Base-by-base conservation (phyloP, 345 rosid species). In the Eucalyptus regnans region DNA sequence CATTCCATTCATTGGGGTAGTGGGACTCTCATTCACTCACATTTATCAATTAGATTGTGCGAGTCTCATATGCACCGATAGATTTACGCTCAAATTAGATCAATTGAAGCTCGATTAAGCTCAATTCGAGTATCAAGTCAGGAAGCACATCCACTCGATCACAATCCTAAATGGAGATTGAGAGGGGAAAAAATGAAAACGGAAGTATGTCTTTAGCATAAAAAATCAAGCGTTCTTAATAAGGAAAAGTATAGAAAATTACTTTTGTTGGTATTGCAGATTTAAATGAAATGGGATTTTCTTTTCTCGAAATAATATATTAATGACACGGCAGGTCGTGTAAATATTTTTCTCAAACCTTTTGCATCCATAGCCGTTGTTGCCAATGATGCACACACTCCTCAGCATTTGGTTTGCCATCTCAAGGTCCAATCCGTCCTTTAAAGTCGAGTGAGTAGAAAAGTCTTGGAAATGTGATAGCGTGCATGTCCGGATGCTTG, bases 251-350 rank as follows among this genome's bases (percentile, higher is more conserved):
- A 17, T 33, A 68, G 7, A 68, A 68, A 68, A 20, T 33, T 22
- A 7, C 13, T 68, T 68, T 0, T 9, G 80, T 68, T 18, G 22
- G 25, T 33, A 22, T 9, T 0, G 1, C 4, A 20, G 2, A 68
- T 68, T 68, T 11, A 33, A 68, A 33, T 68, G 23, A 33, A 68
- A 17, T 5, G 3, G 4, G 12, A 16, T 68, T 33, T 31, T 31
- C 3, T 14, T 33, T 68, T 31, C 80, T 16, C 4, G 4, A 20
- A 17, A 33, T 18, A 4, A 18, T 33, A 3, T 18, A 71, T 18
- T 10, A 71, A 9, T 2, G 12, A 3, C 4, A 3, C 8, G 1
- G 10, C 3, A 0, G 46, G 20, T n/a, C 9, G 4, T 7, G 20
- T 14, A 64, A 14, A 7, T 14, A 8, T 64, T 64, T n/a, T 64